Evolutionary conservation across 2,329 filamentous ascomycete genomes (phyloP).

Genomic region (Beauveria australis): DNA sequence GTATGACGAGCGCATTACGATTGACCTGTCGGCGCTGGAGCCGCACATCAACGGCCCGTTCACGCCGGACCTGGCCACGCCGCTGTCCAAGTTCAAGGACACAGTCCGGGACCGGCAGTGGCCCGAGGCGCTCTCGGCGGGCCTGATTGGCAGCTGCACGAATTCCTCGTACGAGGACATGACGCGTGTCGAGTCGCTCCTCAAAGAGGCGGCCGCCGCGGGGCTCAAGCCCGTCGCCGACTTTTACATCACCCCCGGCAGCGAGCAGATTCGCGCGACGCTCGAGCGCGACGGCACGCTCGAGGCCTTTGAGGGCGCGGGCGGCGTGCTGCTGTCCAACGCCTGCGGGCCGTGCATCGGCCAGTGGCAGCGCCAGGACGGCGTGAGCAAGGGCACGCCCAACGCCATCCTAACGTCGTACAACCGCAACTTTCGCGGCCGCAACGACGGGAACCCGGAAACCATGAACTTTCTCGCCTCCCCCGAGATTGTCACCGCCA

Average conservation of each 20-base stretch:
- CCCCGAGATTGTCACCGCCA: slow-evolving; percentile 91
- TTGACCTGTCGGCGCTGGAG: slow-evolving; percentile 83
- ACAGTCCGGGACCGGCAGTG: slow-evolving; percentile 77
- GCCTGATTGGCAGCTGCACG: slow-evolving; percentile 94
- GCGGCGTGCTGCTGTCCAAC: slow-evolving; percentile 85
- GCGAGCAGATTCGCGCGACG: slow-evolving; percentile 93
- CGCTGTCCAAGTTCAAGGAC: slow-evolving; percentile 81
- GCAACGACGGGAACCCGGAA: slow-evolving; percentile 91
- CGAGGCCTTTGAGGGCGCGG: slow-evolving; percentile 74
- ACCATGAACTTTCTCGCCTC: slow-evolving; percentile 99
- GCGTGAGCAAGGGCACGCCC: slow-evolving; percentile 69
- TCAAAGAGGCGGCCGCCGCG: slow-evolving; percentile 84
- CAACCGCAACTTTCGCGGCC: slow-evolving; percentile 95
- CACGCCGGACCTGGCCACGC: slow-evolving; percentile 90
- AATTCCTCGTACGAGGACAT: slow-evolving; percentile 99
- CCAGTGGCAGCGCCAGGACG: slow-evolving; percentile 90
- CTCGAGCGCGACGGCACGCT: slow-evolving; percentile 84
- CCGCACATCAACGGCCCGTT: slow-evolving; percentile 97
- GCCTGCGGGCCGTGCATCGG: slow-evolving; percentile 92
- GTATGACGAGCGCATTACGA: slow-evolving; percentile 86
- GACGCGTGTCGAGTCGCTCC: slow-evolving; percentile 86
- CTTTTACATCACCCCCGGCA: slow-evolving; percentile 95
- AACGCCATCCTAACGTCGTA: slow-evolving; percentile 97
- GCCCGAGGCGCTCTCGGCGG: slow-evolving; percentile 85
- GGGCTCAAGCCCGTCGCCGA: slow-evolving; percentile 82